phyloP scores from a whole-genome alignment of 2,329 filamentous ascomycete species.

The Aspergillus novoparasiticus region DNA sequence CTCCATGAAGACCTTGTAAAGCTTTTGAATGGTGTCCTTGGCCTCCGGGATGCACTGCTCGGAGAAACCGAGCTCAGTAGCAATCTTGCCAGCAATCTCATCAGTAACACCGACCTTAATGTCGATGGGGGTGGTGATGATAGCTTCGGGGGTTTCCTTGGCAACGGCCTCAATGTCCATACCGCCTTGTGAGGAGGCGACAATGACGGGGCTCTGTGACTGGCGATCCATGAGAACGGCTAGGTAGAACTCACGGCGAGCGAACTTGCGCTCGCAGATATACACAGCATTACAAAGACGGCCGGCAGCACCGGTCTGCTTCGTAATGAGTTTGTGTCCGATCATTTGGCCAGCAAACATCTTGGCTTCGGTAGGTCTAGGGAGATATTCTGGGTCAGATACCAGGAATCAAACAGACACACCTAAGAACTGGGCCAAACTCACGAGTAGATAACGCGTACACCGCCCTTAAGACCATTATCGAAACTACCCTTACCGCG shows the following conservation, averaged over 20 bases:
- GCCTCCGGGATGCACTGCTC: constrained; percentile 96
- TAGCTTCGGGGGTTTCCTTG: constrained; percentile 95
- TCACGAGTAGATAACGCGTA: constrained; percentile 95
- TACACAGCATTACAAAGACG: constrained; percentile 97
- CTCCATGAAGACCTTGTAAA: constrained; percentile 98
- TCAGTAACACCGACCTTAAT: constrained; percentile 95
- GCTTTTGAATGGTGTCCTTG: constrained; percentile 95
- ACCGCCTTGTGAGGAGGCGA: constrained; percentile 96
- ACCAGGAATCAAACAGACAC: constrained; percentile 4
- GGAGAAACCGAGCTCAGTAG: constrained; percentile 91
- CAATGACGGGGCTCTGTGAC: constrained; percentile 89
- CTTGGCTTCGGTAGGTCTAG: constrained; percentile 80
- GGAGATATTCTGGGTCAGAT: constrained; percentile 15
- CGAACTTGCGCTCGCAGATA: constrained; percentile 99
- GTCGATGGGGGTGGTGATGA: constrained; percentile 89
- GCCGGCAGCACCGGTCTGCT: constrained; percentile 93
- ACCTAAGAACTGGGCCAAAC: constrained; percentile 27
- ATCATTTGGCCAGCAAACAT: constrained; percentile 99
- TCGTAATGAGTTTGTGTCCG: constrained; percentile 98
- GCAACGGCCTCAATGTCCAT: constrained; percentile 99
- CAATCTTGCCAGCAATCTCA: constrained; percentile 87
- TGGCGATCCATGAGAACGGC: constrained; percentile 97
- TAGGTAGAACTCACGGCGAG: constrained; percentile 97
- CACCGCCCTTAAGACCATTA: constrained; percentile 98
- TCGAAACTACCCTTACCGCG: constrained; percentile 98